These are phyloP conservation scores for Acacia concinna DNA, from an alignment of 331 rosid genomes.

Conservation along the genomic window DNA sequence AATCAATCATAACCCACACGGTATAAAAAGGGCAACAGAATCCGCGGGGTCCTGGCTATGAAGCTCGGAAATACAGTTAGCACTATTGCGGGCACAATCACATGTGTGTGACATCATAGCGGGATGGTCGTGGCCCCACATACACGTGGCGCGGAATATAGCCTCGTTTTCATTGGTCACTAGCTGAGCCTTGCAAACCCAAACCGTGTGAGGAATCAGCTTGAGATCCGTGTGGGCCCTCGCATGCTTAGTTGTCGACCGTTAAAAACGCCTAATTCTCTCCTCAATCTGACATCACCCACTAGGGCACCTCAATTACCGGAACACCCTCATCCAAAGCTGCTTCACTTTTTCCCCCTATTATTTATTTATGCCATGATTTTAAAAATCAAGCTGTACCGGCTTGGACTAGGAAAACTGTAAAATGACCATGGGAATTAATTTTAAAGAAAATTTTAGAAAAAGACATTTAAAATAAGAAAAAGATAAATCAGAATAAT, in stretches of 20 bases:
- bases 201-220: slow-evolving; percentile 13
- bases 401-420: no score
- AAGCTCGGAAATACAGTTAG: not conserved
- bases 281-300: slow-evolving; percentile 21
- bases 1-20: no score
- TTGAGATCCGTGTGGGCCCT: slow-evolving; percentile 18
- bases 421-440: no score
- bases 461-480: no score
- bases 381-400: no score
- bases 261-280: slow-evolving; percentile 31
- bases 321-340: not conserved
- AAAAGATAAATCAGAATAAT: no score
- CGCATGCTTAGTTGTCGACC: slow-evolving; percentile 32
- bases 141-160: slow-evolving; percentile 32
- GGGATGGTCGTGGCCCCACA: not conserved
- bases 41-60: no score
- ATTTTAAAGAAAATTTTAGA: no score
- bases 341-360: no score
- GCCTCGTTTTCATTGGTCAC: slow-evolving; percentile 1
- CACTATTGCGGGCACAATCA: not conserved
- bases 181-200: slow-evolving; percentile 22
- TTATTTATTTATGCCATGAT: no score
- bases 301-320: not conserved
- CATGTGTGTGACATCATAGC: not conserved
- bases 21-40: no score